phyloP scores from a whole-genome alignment of 2,329 filamentous ascomycete species.

The Aspergillus versicolor region DNA sequence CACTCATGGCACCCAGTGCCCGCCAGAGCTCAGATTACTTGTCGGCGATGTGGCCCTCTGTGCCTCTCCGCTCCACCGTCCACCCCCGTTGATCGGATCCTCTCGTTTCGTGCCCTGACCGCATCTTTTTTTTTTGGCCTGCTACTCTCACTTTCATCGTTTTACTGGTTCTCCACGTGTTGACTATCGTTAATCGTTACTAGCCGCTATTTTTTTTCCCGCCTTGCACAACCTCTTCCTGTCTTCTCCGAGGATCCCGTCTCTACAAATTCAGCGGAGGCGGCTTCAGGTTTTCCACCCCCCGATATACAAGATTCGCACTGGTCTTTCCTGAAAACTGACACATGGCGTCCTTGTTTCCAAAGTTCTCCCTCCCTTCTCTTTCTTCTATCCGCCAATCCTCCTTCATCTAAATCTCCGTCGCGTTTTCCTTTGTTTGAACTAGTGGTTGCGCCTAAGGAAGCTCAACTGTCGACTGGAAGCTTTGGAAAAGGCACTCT shows the following conservation, averaged over 20 bases:
- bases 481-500: neutral
- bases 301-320: conserved; percentile 5
- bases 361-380: conserved; percentile 13
- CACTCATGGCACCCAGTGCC: conserved; percentile 4
- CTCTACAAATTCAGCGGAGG: conserved; percentile 1
- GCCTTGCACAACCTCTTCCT: neutral
- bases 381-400: conserved; percentile 7
- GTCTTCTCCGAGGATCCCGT: neutral
- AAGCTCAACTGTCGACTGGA: neutral
- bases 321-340: conserved; percentile 14
- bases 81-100: neutral
- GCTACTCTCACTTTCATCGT: neutral
- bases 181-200: conserved; percentile 7
- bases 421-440: conserved; percentile 1
- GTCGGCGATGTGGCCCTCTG: neutral
- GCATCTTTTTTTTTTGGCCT: conserved; percentile 4
- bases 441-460: neutral
- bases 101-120: conserved; percentile 5
- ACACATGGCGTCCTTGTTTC: conserved; percentile 21
- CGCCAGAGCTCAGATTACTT: conserved; percentile 4
- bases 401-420: conserved; percentile 9
- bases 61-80: conserved; percentile 5
- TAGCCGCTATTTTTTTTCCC: neutral
- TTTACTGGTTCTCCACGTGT: conserved; percentile 10
- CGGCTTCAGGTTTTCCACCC: conserved; percentile 11